Conservation (phyloP, 345 rosid species). For the Gossypium sturtianum region DNA sequence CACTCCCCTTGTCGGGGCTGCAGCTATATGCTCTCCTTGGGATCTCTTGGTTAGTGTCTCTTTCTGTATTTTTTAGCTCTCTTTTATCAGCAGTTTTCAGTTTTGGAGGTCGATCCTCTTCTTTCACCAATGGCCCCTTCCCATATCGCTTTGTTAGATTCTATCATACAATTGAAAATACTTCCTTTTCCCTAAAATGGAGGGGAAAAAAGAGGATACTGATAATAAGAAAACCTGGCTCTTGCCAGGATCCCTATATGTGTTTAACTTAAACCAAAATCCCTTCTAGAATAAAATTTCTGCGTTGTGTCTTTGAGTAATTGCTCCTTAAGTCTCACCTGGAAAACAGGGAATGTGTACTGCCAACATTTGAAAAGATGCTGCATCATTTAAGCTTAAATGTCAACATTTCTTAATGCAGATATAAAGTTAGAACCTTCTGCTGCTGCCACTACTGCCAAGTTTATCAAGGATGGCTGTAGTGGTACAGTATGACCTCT, state of each 20-base stretch:
- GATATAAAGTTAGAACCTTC: background rate
- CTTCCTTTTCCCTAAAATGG: background rate
- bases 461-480: background rate
- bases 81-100: background rate
- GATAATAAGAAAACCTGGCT: background rate
- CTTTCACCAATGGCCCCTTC: background rate
- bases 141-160: background rate
- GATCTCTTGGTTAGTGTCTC: slow-evolving; percentile 72
- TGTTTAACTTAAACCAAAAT: background rate
- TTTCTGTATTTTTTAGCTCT: background rate
- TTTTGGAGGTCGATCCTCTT: background rate
- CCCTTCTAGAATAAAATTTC: background rate
- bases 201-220: background rate
- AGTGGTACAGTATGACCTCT: background rate
- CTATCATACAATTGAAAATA: background rate
- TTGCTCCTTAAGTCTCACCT: background rate
- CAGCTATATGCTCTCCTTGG: slow-evolving; percentile 83
- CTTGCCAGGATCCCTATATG: no score
- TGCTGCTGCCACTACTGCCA: background rate
- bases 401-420: background rate
- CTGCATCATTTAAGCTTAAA: background rate
- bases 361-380: background rate
- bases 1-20: slow-evolving; percentile 73
- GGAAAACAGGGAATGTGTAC: background rate
- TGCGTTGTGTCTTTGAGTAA: background rate